Evolutionary conservation across 2,329 filamentous ascomycete species (phyloP).

Genomic region (Sporothrix inflata): DNA sequence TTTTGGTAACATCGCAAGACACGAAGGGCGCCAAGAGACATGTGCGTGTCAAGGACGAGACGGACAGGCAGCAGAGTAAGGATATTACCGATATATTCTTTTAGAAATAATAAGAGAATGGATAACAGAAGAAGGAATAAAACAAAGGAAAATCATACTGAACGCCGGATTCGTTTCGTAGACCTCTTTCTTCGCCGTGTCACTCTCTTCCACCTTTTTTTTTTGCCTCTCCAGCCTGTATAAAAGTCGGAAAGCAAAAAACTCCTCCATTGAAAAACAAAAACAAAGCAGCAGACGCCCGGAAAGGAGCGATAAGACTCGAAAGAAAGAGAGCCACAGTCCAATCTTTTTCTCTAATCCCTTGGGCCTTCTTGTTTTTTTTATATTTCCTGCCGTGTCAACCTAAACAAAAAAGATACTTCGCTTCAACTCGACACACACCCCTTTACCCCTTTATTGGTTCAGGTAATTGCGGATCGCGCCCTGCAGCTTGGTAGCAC

Average conservation of each 20-base stretch:
- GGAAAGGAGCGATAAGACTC: neutral
- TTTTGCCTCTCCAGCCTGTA: slow-evolving; percentile 8
- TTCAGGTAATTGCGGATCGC: slow-evolving; percentile 65
- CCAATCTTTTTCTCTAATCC: neutral
- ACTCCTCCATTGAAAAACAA: slow-evolving; percentile 8
- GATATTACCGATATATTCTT: slow-evolving; percentile 8
- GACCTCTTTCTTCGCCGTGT: slow-evolving; percentile 8
- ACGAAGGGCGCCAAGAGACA: neutral
- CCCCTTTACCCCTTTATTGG: neutral
- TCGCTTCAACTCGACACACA: neutral
- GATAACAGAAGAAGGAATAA: neutral
- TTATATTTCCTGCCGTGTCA: slow-evolving; percentile 4
- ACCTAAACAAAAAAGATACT: neutral
- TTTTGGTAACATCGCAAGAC: neutral
- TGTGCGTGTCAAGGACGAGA: neutral
- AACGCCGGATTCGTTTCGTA: slow-evolving; percentile 20
- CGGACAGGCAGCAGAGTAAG: neutral
- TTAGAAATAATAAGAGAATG: neutral
- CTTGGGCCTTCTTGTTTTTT: neutral
- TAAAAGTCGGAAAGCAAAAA: slow-evolving; percentile 15
- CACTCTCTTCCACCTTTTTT: neutral
- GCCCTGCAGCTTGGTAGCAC: slow-evolving; percentile 81
- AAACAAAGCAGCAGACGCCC: neutral
- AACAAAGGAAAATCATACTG: slow-evolving; percentile 13
- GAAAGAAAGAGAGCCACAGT: neutral